Percentiles rank a stretch among this genome's conserved stretches.
phyloP scores from a whole-genome alignment of 257 asterid species.

The Datura wrightii region DNA sequence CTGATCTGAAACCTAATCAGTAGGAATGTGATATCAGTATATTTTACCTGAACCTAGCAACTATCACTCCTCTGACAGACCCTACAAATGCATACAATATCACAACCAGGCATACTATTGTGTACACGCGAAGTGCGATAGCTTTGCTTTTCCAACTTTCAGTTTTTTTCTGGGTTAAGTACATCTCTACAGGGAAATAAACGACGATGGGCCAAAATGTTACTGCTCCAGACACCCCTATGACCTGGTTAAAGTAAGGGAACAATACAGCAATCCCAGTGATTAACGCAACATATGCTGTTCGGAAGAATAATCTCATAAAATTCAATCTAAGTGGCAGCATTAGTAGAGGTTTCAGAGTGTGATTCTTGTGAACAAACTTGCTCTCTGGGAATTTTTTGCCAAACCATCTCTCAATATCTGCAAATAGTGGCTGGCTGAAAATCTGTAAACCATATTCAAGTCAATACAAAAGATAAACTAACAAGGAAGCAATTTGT shows the following conservation, averaged over 20 bases:
- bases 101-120: slow-evolving; percentile 54
- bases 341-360: slow-evolving; percentile 44
- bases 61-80: slow-evolving; percentile 63
- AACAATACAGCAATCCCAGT: slow-evolving; percentile 63
- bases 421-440: slow-evolving; percentile 76
- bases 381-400: slow-evolving; percentile 51
- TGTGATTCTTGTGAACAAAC: slow-evolving; percentile 40
- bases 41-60: slow-evolving; percentile 50
- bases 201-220: slow-evolving; percentile 78
- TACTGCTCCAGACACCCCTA: slow-evolving; percentile 78
- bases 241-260: slow-evolving; percentile 80
- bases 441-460: slow-evolving; percentile 51
- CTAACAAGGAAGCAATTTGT: background rate
- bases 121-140: slow-evolving; percentile 50
- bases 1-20: background rate
- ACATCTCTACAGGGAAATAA: slow-evolving; percentile 89
- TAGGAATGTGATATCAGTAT: background rate
- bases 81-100: slow-evolving; percentile 74
- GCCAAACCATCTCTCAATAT: slow-evolving; percentile 52
- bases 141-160: slow-evolving; percentile 51
- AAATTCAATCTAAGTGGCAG: slow-evolving; percentile 49
- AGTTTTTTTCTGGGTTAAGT: slow-evolving; percentile 58
- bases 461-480: background rate
- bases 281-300: slow-evolving; percentile 59
- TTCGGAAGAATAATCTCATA: slow-evolving; percentile 59